These are phyloP conservation scores for Elaphomyces granulatus DNA, from an alignment of 495 filamentous ascomycete genomes.

Conservation along the genomic window DNA sequence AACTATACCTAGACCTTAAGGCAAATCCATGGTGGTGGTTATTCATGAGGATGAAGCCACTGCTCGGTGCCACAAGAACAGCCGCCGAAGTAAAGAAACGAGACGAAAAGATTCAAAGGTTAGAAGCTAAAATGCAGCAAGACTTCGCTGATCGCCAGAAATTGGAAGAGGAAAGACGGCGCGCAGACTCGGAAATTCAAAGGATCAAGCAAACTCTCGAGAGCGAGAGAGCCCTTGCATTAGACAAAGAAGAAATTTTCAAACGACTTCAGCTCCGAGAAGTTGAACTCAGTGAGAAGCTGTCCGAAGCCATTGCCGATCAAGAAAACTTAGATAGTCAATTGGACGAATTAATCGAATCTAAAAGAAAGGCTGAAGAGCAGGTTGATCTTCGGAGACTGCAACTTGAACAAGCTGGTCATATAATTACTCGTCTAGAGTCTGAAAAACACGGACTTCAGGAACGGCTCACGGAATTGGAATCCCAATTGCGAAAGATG, in stretches of 20 bases:
- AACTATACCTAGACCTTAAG: slow-evolving; percentile 74
- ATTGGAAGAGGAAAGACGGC: slow-evolving; percentile 82
- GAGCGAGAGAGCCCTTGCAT: slow-evolving; percentile 81
- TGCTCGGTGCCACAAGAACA: slow-evolving; percentile 80
- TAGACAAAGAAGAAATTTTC: slow-evolving; percentile 98
- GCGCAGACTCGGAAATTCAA: slow-evolving; percentile 73
- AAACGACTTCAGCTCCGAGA: slow-evolving; percentile 83
- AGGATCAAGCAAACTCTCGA: slow-evolving; percentile 85
- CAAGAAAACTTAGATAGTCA: slow-evolving; percentile 90
- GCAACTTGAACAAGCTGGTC: slow-evolving; percentile 82
- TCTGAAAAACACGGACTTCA: slow-evolving; percentile 65
- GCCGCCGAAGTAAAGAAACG: slow-evolving; percentile 84
- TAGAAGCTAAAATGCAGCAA: slow-evolving; percentile 68
- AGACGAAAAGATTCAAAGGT: slow-evolving; percentile 78
- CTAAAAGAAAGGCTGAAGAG: slow-evolving; percentile 80
- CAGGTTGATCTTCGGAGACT: slow-evolving; percentile 62
- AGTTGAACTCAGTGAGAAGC: slow-evolving; percentile 77
- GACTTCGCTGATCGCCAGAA: slow-evolving; percentile 62
- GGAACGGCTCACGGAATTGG: slow-evolving; percentile 48
- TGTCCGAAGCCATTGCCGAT: slow-evolving; percentile 84
- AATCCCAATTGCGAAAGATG: slow-evolving; percentile 50
- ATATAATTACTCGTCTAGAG: slow-evolving; percentile 72
- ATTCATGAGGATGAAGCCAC: slow-evolving; percentile 88
- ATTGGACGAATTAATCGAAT: slow-evolving; percentile 73
- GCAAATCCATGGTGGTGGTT: slow-evolving; percentile 94